A percentile compares a stretch with the other conserved stretches of the same genome.
Conservation (phyloP, 106 monocot genomes). For the Apostasia shenzhenica region DNA sequence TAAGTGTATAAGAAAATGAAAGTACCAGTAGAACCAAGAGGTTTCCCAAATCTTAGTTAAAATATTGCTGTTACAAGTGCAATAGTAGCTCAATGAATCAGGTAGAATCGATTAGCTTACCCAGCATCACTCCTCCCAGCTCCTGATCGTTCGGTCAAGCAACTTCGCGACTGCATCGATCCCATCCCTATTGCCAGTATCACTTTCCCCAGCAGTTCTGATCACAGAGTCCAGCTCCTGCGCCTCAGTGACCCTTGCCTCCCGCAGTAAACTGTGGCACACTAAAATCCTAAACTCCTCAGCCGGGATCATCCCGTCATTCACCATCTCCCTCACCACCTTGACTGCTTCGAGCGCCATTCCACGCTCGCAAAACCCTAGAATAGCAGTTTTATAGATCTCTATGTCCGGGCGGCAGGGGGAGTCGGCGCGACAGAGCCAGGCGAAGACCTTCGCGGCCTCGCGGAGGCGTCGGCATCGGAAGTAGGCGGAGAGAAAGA, state of each 20-base stretch:
- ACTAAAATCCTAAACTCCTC: conserved; percentile 18
- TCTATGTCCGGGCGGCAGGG: conserved; percentile 27
- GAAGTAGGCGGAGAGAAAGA: conserved; percentile 35
- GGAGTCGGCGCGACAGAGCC: conserved; percentile 44
- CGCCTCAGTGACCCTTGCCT: conserved; percentile 43
- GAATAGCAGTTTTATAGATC: conserved; percentile 17
- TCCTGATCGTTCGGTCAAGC: conserved; percentile 30
- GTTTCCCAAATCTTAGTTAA: too few relatives aligned
- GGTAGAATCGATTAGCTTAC: neutral
- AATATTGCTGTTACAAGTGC: neutral
- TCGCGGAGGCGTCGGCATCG: conserved; percentile 16
- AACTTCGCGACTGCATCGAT: conserved; percentile 1
- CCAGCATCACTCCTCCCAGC: conserved; percentile 33
- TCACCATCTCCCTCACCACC: conserved; percentile 32
- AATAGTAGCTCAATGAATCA: neutral
- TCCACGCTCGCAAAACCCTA: conserved; percentile 29
- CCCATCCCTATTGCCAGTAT: neutral
- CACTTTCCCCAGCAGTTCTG: conserved; percentile 5
- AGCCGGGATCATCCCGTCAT: conserved; percentile 17
- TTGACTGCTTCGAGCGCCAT: conserved; percentile 28
- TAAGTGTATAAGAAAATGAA: too few relatives aligned
- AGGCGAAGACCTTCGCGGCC: conserved; percentile 40
- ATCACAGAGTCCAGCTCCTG: conserved; percentile 37
- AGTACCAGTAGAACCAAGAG: too few relatives aligned
- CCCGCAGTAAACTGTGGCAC: conserved; percentile 23